These are phyloP conservation scores for Zygosaccharomyces sapae DNA, from an alignment of 1,139 yeast species.

Conservation along the genomic window DNA sequence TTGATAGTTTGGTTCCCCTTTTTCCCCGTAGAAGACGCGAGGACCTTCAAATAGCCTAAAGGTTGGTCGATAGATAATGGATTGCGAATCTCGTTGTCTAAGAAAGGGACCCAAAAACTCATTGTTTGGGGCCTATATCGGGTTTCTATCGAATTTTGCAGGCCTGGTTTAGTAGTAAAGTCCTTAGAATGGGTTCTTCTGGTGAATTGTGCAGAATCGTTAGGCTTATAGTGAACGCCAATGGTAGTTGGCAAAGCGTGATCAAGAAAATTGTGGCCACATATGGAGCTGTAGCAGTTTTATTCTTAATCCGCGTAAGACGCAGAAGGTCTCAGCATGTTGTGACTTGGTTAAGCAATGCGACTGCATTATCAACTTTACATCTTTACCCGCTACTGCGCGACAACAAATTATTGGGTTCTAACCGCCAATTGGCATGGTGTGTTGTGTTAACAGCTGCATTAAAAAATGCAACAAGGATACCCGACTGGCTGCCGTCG, in stretches of 20 bases:
- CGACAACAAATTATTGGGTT: neutral
- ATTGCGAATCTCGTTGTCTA: no score
- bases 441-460: conserved; percentile 4
- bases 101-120: neutral
- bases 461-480: conserved; percentile 1
- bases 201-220: neutral
- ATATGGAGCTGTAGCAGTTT: conserved; percentile 12
- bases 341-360: conserved; percentile 2
- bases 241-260: conserved; percentile 1
- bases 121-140: neutral
- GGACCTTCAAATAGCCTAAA: neutral
- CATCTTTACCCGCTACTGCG: conserved; percentile 11
- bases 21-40: conserved; percentile 1
- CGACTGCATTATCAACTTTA: conserved; percentile 10
- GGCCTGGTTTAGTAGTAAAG: neutral
- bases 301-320: conserved; percentile 8
- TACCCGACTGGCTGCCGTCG: conserved; percentile 22
- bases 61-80: neutral
- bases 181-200: neutral
- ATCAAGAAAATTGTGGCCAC: conserved; percentile 9
- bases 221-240: neutral
- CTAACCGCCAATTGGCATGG: conserved; percentile 3
- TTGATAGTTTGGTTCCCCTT: conserved; percentile 4
- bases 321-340: neutral
- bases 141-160: no score